Percentiles rank a stretch among this genome's conserved stretches.
Evolutionary conservation across 2,329 filamentous ascomycete species (phyloP).

Genomic region (Metarhizium guizhouense): DNA sequence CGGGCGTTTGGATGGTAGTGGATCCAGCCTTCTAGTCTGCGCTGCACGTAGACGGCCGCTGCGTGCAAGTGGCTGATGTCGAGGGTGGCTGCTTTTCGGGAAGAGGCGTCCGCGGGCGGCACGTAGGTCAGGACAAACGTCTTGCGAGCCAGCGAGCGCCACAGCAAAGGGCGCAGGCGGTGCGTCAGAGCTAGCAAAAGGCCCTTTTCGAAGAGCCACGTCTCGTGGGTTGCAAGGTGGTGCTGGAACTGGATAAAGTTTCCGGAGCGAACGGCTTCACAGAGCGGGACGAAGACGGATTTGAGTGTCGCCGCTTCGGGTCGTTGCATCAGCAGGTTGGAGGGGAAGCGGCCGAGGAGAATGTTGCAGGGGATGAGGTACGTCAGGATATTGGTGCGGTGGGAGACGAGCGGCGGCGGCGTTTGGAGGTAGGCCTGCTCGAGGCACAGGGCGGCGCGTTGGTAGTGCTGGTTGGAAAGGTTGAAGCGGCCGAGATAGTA

Average conservation of each 20-base stretch:
- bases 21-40: constrained; percentile 49
- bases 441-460: constrained; percentile 64
- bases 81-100: constrained; percentile 62
- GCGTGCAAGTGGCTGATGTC: constrained; percentile 60
- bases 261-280: constrained; percentile 60
- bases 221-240: constrained; percentile 53
- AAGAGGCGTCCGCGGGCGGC: constrained; percentile 46
- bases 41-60: constrained; percentile 57
- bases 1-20: constrained; percentile 25
- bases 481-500: constrained; percentile 91
- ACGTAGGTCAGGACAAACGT: constrained; percentile 72
- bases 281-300: constrained; percentile 64
- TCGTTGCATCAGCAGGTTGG: constrained; percentile 52
- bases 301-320: constrained; percentile 53
- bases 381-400: constrained; percentile 71
- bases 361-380: constrained; percentile 79
- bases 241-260: constrained; percentile 66
- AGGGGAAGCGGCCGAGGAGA: constrained; percentile 76
- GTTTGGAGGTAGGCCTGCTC: constrained; percentile 72
- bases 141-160: constrained; percentile 71
- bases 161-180: constrained; percentile 71
- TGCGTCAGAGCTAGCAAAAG: constrained; percentile 69
- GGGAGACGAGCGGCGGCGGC: constrained; percentile 51
- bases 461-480: constrained; percentile 77
- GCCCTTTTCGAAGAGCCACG: constrained; percentile 69